Base-by-base conservation (phyloP, 2,329 filamentous ascomycete genomes). In the Penicillium sp. region DNA sequence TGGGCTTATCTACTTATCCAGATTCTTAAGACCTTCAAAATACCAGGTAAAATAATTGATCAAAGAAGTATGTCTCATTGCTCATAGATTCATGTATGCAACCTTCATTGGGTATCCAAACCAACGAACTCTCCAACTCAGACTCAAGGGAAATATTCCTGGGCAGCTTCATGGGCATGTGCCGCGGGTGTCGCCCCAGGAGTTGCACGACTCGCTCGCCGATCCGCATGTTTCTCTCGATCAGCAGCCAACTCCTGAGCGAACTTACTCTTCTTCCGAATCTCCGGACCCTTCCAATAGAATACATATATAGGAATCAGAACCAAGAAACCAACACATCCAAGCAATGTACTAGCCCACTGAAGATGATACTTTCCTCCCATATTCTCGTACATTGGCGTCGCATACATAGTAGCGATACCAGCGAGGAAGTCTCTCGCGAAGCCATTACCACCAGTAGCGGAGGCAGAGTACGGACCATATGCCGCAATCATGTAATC, bases 401-500 rank as follows among this genome's bases (percentile, higher is more conserved):
- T 83, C 0, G 88, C 85, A 14, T 87, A 88, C 50, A 91, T 79
- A 0, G 88, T 89, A 1, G 90, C 82, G 9, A 91, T 80, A 72
- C 89, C 89, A 2, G 89, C 89, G 0, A 92, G 77, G 73, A 91
- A 87, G 68, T 92, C 89, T 62, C 89, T 82, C 3, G 88, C 82
- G 76, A 88, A 91, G 1, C 88, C 89, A 61, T 92, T 92, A 21
- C 89, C 89, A 42, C 89, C 89, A 0, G 89, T 91, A 0, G 89
- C 89, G 0, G 88, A 90, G 1, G 89, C 88, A 2, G 88, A 85
- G 70, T 90, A 91, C 0, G 85, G 85, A 0, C 89, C 89, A 66
- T 91, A 91, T 0, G 88, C 86, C 57, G 86, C 87, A 35, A 91
- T 84, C 84, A 91, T 90, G 75, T 92, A 92, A 72, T 92, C 87